Conservation (phyloP, 306 rosid species). For the Castanea crenata region DNA sequence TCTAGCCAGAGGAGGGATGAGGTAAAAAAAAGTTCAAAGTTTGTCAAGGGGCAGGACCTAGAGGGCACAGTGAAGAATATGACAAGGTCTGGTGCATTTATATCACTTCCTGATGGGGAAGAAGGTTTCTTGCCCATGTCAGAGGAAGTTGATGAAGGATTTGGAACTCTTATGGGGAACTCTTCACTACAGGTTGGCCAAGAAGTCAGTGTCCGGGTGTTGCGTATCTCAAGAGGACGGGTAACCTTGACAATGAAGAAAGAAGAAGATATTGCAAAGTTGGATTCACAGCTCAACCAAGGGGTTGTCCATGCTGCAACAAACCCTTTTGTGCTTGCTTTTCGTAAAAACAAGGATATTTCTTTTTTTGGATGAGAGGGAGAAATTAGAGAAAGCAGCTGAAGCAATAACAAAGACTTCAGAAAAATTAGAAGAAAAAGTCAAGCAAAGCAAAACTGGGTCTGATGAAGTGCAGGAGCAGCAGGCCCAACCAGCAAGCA, state of each 20-base stretch:
- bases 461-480: conserved; percentile 40
- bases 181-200: conserved; percentile 70
- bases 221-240: conserved; percentile 77
- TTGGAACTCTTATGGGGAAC: conserved; percentile 71
- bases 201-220: conserved; percentile 78
- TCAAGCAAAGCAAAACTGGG: conserved; percentile 32
- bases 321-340: conserved; percentile 86
- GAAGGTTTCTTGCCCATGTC: conserved; percentile 88
- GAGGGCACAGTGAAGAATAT: conserved; percentile 84
- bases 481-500: conserved; percentile 36
- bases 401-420: conserved; percentile 32
- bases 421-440: conserved; percentile 44
- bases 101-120: conserved; percentile 96
- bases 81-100: conserved; percentile 77
- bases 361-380: conserved; percentile 82
- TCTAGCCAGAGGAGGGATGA: conserved; percentile 54
- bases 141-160: conserved; percentile 76
- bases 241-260: conserved; percentile 95
- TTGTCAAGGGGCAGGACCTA: conserved; percentile 73
- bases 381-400: conserved; percentile 42
- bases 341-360: conserved; percentile 84
- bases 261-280: conserved; percentile 53
- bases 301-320: conserved; percentile 67
- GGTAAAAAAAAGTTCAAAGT: conserved; percentile 51
- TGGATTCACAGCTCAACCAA: conserved; percentile 39